Evolutionary conservation across 2,329 filamentous ascomycete species (phyloP).

Genomic region (Stylonectria norvegica): DNA sequence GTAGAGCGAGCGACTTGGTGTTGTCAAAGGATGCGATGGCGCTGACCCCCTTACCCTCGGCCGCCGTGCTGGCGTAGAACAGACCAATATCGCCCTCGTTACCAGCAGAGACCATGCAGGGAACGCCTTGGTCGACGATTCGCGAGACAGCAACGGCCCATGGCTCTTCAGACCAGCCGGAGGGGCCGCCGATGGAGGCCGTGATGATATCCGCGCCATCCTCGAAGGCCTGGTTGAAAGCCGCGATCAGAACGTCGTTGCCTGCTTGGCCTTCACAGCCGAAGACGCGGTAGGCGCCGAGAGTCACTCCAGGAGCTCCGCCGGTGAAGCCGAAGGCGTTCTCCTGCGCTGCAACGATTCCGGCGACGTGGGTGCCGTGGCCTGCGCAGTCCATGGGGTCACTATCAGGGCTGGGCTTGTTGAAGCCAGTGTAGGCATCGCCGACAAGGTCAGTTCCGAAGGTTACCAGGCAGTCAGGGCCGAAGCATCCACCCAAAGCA

Average conservation of each 20-base stretch:
- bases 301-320: conserved; percentile 52
- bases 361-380: conserved; percentile 61
- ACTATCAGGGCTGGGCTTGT: conserved; percentile 41
- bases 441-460: conserved; percentile 58
- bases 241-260: conserved; percentile 57
- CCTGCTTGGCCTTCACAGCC: conserved; percentile 49
- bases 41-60: conserved; percentile 45
- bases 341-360: conserved; percentile 58
- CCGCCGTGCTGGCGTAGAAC: conserved; percentile 49
- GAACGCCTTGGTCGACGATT: conserved; percentile 52
- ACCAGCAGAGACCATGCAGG: conserved; percentile 51
- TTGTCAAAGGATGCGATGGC: conserved; percentile 52
- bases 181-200: conserved; percentile 49
- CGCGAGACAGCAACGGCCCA: conserved; percentile 49
- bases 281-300: conserved; percentile 57
- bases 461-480: conserved; percentile 54
- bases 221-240: conserved; percentile 58
- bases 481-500: conserved; percentile 62
- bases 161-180: conserved; percentile 51
- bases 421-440: conserved; percentile 45
- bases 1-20: conserved; percentile 38
- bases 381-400: conserved; percentile 56
- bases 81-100: conserved; percentile 46
- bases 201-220: conserved; percentile 58
- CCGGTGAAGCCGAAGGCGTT: conserved; percentile 55